Evolutionary conservation across 768 basidiomycete genomes (phyloP).

Genomic region (Rhizopogon vulgaris): DNA sequence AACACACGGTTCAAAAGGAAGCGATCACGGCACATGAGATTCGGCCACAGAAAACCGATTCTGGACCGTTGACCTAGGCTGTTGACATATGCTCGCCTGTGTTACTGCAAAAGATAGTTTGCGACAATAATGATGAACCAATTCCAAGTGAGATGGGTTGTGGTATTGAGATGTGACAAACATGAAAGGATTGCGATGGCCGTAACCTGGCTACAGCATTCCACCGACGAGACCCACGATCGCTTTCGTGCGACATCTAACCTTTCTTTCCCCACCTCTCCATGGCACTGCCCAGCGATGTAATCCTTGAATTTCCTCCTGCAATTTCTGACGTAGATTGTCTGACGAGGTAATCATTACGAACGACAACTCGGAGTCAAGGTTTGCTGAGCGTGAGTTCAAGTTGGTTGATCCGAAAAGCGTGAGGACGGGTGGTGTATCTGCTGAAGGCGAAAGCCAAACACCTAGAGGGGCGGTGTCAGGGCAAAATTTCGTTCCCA

Average conservation of each 20-base stretch:
- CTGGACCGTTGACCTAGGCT: no score
- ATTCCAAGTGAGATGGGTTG: not conserved
- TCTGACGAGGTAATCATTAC: conserved; percentile 66
- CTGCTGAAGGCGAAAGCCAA: conserved; percentile 65
- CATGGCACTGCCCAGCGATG: conserved; percentile 47
- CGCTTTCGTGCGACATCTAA: conserved; percentile 57
- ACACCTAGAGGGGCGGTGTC: conserved; percentile 51
- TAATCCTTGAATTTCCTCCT: conserved; percentile 49
- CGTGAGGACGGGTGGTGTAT: conserved; percentile 57
- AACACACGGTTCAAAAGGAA: no score
- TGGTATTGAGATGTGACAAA: not conserved
- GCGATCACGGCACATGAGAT: no score
- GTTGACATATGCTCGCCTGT: no score
- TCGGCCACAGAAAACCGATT: no score
- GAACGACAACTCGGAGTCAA: conserved; percentile 91
- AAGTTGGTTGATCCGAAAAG: conserved; percentile 95
- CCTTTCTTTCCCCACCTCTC: conserved; percentile 51
- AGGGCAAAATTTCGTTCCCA: not conserved
- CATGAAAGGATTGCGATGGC: not conserved
- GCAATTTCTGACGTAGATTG: conserved; percentile 41
- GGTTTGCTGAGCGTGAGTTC: conserved; percentile 82
- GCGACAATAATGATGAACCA: not conserved
- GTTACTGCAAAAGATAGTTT: not conserved
- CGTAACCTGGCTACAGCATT: conserved; percentile 45
- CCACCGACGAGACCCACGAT: conserved; percentile 61